phyloP scores from a whole-genome alignment of 2,329 filamentous ascomycete species.

The Fusarium setosum region DNA sequence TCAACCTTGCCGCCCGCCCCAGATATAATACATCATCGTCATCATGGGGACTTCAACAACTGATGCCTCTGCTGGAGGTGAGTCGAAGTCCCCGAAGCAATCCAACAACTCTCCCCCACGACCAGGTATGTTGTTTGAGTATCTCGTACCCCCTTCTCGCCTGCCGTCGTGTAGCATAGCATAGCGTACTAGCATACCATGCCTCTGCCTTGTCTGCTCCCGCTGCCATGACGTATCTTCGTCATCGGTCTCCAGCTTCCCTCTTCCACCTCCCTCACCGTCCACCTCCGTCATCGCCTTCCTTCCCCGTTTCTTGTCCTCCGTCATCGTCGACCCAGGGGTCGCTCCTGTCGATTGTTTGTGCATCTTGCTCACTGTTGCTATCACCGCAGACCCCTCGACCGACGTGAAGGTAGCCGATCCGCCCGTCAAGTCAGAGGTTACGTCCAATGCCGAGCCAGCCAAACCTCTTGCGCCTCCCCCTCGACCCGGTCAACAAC shows the following conservation, averaged over 20 bases:
- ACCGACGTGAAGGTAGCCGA: conserved; percentile 60
- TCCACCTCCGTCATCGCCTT: conserved; percentile 34
- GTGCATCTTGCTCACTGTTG: conserved; percentile 37
- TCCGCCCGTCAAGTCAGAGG: conserved; percentile 60
- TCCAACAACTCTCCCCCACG: conserved; percentile 55
- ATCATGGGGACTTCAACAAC: conserved; percentile 60
- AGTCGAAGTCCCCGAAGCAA: conserved; percentile 62
- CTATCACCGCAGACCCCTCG: conserved; percentile 51
- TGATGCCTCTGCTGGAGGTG: conserved; percentile 53
- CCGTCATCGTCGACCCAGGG: conserved; percentile 29
- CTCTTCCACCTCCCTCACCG: conserved; percentile 14
- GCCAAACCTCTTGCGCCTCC: conserved; percentile 77
- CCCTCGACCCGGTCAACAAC: conserved; percentile 69
- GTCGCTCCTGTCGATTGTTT: conserved; percentile 21
- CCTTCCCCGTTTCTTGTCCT: conserved; percentile 21
- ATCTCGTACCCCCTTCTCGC: conserved; percentile 15
- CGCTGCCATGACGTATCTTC: conserved; percentile 41
- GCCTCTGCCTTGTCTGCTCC: conserved; percentile 7
- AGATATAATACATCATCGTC: conserved; percentile 59
- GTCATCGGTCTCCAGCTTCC: conserved; percentile 32
- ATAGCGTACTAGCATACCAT: neutral
- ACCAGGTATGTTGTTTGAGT: conserved; percentile 53
- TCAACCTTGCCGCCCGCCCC: conserved; percentile 44
- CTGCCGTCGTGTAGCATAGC: conserved; percentile 13
- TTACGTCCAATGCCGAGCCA: conserved; percentile 65